phyloP scores from a whole-genome alignment of 257 asterid species.

The Ballota nigra region DNA sequence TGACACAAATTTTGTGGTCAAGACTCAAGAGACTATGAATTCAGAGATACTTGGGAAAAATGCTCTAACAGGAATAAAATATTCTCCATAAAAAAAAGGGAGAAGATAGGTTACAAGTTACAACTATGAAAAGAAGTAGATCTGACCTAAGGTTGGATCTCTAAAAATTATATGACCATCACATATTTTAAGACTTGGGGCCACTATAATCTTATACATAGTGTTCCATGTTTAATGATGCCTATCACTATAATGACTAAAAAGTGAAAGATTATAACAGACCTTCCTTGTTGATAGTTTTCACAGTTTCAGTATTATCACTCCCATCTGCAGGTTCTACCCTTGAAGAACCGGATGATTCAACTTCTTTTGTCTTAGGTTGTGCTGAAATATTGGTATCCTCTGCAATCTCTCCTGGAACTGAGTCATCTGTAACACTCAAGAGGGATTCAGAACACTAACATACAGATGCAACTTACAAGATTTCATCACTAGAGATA shows the following conservation, averaged over 20 bases:
- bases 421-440: conserved; percentile 28
- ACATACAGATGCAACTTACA: conserved; percentile 14
- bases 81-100: background rate
- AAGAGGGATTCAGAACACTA: conserved; percentile 29
- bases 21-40: background rate
- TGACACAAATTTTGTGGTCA: background rate
- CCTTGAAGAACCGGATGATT: conserved; percentile 32
- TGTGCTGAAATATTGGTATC: conserved; percentile 33
- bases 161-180: background rate
- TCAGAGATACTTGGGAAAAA: background rate
- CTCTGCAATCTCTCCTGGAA: conserved; percentile 32
- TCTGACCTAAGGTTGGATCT: conserved; percentile 10
- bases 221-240: background rate
- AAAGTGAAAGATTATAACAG: conserved; percentile 17
- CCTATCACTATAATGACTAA: background rate
- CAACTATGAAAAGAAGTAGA: background rate
- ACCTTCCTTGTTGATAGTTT: conserved; percentile 42
- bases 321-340: conserved; percentile 18
- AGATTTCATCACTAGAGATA: background rate
- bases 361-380: conserved; percentile 26
- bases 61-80: background rate
- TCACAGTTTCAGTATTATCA: conserved; percentile 27
- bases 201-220: conserved; percentile 1
- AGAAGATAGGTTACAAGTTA: conserved; percentile 1
- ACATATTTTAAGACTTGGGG: conserved; percentile 3